Base-by-base conservation (phyloP, 2,329 filamentous ascomycete genomes). In the Monilinia polystroma region DNA sequence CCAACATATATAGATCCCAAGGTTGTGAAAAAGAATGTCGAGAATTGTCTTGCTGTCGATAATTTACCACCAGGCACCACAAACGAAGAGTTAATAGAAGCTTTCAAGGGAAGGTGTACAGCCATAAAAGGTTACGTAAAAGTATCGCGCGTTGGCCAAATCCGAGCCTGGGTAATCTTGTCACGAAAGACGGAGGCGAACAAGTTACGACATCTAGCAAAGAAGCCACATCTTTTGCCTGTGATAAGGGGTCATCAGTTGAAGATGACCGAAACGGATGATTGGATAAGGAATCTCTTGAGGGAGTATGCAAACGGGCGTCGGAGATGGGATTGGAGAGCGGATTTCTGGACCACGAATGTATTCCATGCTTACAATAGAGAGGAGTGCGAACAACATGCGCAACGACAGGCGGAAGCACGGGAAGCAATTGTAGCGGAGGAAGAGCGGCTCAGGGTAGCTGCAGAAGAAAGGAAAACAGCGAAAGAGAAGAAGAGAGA, bases 301-400 rank as follows among this genome's bases (percentile, higher is more conserved):
- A 60, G 45, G 10, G 58, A 60, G 14, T 60, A 51, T 51, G 58
- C 29, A 16, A 38, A 29, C 4, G 45, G 45, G 7, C 2, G 18
- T 26, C 45, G 58, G n/a, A 3, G 4, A 26, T 60, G 58, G 58
- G 45, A 60, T 26, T 60, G 58, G 58, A 60, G 8, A 26, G 58
- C 58, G 7, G 63, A 66, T 49, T 66, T 66, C 26, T 66, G 63
- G 63, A 53, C 63, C 12, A 66, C 54, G n/a, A 54, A 66, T 60
- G 32, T 66, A 11, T 66, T 52, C 16, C 54, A 60, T 60, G 43
- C 5, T 4, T 58, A 60, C 8, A 16, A 60, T 38, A 51, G 23
- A 41, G 38, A 29, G 63, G 54, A 26, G 16, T 59, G 63, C 18
- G 45, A 66, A 4, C 4, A 35, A 18, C 32, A 51, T 52, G 58